Percentiles rank a stretch among this genome's conserved stretches.
phyloP scores from a whole-genome alignment of 192 early-diverging fungal genomes.

The Neocallimastix lanati region DNA sequence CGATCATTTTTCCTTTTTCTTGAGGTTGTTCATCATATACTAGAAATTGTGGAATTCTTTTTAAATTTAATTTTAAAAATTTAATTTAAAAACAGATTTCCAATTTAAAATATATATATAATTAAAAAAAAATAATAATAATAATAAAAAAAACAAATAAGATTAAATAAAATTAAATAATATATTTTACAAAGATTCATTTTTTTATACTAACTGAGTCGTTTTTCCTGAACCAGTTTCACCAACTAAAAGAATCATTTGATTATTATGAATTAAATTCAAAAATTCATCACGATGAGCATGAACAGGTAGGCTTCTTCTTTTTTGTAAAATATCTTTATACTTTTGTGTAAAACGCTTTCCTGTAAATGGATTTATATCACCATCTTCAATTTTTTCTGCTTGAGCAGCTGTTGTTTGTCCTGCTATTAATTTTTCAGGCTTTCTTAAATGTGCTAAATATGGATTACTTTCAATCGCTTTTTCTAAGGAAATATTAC shows the following conservation, averaged over 20 bases:
- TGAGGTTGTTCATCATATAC: conserved; percentile 80
- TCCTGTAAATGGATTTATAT: conserved; percentile 61
- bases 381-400: conserved; percentile 51
- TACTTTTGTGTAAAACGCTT: conserved; percentile 65
- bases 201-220: conserved; percentile 52
- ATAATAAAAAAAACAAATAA: too few species aligned
- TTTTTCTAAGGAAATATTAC: not conserved
- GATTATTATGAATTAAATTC: conserved; percentile 78
- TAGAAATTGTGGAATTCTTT: conserved; percentile 88
- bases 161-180: too few species aligned
- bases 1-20: conserved; percentile 73
- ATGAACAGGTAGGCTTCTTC: conserved; percentile 82
- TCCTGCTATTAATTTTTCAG: conserved; percentile 34
- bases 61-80: too few species aligned
- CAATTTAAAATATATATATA: too few species aligned
- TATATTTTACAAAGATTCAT: too few species aligned
- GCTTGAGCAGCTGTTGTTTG: conserved; percentile 76
- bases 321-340: conserved; percentile 61
- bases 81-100: too few species aligned
- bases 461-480: conserved; percentile 3
- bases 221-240: conserved; percentile 98
- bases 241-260: conserved; percentile 86
- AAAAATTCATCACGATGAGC: conserved; percentile 83
- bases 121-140: too few species aligned
- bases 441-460: conserved; percentile 5